These are phyloP conservation scores for Penicillium parvum DNA, from an alignment of 495 filamentous ascomycete species.

Conservation along the genomic window DNA sequence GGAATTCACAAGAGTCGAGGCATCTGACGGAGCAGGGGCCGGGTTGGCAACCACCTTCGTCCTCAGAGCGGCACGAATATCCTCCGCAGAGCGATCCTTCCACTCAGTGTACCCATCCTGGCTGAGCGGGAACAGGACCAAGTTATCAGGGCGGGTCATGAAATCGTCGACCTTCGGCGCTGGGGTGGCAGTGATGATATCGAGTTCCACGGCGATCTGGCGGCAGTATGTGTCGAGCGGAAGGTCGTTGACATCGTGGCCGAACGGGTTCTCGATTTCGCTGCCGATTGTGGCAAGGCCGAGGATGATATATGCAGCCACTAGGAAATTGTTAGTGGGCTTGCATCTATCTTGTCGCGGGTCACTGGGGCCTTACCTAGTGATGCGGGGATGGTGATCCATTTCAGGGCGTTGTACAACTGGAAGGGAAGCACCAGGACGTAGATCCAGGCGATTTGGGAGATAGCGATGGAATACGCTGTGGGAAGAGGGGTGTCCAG, in stretches of 20 bases:
- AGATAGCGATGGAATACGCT: slow-evolving; percentile 80
- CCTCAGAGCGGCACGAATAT: slow-evolving; percentile 53
- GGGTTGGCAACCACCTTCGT: slow-evolving; percentile 39
- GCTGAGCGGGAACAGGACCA: slow-evolving; percentile 65
- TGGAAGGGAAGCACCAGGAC: slow-evolving; percentile 83
- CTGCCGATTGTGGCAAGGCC: slow-evolving; percentile 81
- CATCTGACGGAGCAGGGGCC: slow-evolving; percentile 18
- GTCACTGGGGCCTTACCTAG: slow-evolving; percentile 44
- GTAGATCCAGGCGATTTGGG: slow-evolving; percentile 86
- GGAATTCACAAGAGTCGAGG: slow-evolving; percentile 20
- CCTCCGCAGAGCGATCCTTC: slow-evolving; percentile 53
- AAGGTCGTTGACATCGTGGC: slow-evolving; percentile 81
- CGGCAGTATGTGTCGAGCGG: slow-evolving; percentile 74
- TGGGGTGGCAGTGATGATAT: slow-evolving; percentile 60
- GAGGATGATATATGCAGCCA: slow-evolving; percentile 86
- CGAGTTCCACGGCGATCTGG: slow-evolving; percentile 66
- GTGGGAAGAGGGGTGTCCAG: slow-evolving; percentile 79
- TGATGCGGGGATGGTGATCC: slow-evolving; percentile 82
- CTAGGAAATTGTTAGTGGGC: slow-evolving; percentile 12
- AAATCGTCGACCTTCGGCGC: slow-evolving; percentile 55
- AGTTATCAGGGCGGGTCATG: slow-evolving; percentile 54
- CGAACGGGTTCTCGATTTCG: slow-evolving; percentile 89
- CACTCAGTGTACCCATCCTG: slow-evolving; percentile 53
- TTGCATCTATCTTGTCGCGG: not conserved
- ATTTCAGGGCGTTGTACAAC: slow-evolving; percentile 55